A percentile compares a stretch with the other conserved stretches of the same genome.
Conservation (phyloP, 129 eudicot genomes). For the Saussurea involucrata region DNA sequence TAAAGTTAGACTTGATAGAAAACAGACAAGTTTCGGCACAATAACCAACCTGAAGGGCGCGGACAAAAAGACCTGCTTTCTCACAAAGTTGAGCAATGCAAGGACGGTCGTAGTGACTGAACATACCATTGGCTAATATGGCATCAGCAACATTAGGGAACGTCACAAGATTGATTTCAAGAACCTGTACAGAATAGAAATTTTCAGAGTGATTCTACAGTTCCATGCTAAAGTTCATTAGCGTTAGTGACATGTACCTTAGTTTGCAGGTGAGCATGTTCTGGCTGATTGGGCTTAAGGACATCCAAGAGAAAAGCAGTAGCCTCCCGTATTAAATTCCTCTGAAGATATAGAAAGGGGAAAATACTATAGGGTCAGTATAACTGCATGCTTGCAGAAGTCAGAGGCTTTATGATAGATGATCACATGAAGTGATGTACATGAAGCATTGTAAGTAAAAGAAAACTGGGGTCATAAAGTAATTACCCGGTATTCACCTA, state of each 20-base stretch:
- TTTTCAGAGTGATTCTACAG: not conserved
- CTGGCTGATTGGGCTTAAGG: conserved; percentile 89
- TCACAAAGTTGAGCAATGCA: conserved; percentile 98
- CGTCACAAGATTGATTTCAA: conserved; percentile 96
- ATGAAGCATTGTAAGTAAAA: too few relatives aligned
- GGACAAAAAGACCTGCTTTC: conserved; percentile 90
- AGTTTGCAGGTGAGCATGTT: conserved; percentile 85
- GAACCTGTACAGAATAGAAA: conserved; percentile 47
- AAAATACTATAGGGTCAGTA: too few relatives aligned
- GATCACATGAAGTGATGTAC: too few relatives aligned
- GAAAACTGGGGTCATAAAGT: too few relatives aligned
- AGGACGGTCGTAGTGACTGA: conserved; percentile 94
- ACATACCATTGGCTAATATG: conserved; percentile 95
- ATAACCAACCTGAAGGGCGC: conserved; percentile 81
- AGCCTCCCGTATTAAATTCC: conserved; percentile 98
- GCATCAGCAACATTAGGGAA: conserved; percentile 99
- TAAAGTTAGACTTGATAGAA: too few relatives aligned
- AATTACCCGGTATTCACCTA: too few relatives aligned
- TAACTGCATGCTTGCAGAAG: too few relatives aligned
- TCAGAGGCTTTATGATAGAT: too few relatives aligned
- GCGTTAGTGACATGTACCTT: conserved; percentile 43
- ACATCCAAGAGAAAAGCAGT: conserved; percentile 97
- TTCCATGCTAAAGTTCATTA: not conserved
- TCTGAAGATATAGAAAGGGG: conserved; percentile 37
- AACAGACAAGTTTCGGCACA: not conserved